phyloP scores from a whole-genome alignment of 192 early-diverging fungal genomes.

The Rhizoclosmatium globosum region DNA sequence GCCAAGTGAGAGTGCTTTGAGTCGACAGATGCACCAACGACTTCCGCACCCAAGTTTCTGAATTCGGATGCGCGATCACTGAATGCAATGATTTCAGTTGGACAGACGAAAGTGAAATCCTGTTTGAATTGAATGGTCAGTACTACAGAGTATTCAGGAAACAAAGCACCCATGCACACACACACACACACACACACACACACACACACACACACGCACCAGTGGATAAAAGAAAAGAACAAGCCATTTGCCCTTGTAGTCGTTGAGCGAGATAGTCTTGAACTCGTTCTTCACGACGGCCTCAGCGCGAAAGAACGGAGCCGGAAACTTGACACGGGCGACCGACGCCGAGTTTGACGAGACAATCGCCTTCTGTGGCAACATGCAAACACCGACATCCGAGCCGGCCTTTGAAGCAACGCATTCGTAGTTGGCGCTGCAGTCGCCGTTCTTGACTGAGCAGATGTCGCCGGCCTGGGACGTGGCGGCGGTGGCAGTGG shows the following conservation, averaged over 20 bases:
- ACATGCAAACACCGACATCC: slow-evolving; percentile 29
- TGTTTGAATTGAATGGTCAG: slow-evolving; percentile 48
- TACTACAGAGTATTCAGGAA: too few relatives aligned
- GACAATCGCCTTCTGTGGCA: slow-evolving; percentile 7
- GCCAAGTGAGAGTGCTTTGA: slow-evolving; percentile 86
- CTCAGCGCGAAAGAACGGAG: slow-evolving; percentile 71
- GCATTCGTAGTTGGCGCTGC: slow-evolving; percentile 22
- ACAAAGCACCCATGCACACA: too few relatives aligned
- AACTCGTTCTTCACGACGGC: slow-evolving; percentile 76
- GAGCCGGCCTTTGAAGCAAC: slow-evolving; percentile 3
- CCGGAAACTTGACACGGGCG: slow-evolving; percentile 45
- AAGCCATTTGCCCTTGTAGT: slow-evolving; percentile 66
- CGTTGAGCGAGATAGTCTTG: slow-evolving; percentile 68
- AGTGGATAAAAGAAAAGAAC: slow-evolving; percentile 92
- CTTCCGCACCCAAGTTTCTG: slow-evolving; percentile 76
- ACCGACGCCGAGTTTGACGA: slow-evolving; percentile 20
- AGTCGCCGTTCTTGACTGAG: neutral
- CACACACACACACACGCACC: slow-evolving; percentile 42
- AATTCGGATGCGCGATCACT: slow-evolving; percentile 87
- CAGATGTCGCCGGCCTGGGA: slow-evolving; percentile 24
- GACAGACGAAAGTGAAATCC: slow-evolving; percentile 84
- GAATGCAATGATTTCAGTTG: slow-evolving; percentile 94
- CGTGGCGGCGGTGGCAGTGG: neutral
- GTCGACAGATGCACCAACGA: slow-evolving; percentile 51
- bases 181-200: too few relatives aligned